Base-by-base conservation (phyloP, 2,329 filamentous ascomycete species). In the Alternaria sp. region DNA sequence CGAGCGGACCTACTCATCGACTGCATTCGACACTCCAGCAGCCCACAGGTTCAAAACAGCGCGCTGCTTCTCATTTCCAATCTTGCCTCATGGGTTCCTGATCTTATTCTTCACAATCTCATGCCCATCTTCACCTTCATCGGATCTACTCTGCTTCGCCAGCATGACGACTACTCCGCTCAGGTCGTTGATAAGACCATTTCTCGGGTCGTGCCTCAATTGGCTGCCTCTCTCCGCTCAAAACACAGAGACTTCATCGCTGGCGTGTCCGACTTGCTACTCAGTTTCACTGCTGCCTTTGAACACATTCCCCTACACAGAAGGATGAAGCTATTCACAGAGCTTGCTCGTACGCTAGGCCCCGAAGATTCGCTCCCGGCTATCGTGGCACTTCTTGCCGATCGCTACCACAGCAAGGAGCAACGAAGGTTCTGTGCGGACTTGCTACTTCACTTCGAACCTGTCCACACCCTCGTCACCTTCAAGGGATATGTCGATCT, bases 41-140 rank as follows among this genome's bases (percentile, higher is more conserved):
- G 92, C 78, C 93, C 94, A 1, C 93, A 97, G 67, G 93, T 99
- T 7, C 96, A 98, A 77, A 97, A 97, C 75, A 90, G 91, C 6
- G 94, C 96, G 5, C 85, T 99, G 13, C 87, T 98, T 9, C 85
- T 99, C 25, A 92, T 98, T 61, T 93, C 95, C 23, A 91, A 90
- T 60, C 85, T 99, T 44, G 95, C 96, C 21, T 91, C 91, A 43
- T 92, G 94, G 69, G 93, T 93, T 0, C 96, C 96, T 0, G 94
- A 97, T 77, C 84, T 97, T 51, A 93, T 99, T 4, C 86, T 99
- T 61, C 95, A 99, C 81, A 97, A 93, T 71, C 93, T 99, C 57
- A 99, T 99, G 96, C 96, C 96, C 12, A 95, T 99, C 56, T 99
- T 99, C 82, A 98, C 96, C 0, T 97, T 98, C 77, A 97, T 98